These are phyloP conservation scores for Scalesia atractyloides DNA, from an alignment of 129 eudicot genomes.

Conservation along the genomic window DNA sequence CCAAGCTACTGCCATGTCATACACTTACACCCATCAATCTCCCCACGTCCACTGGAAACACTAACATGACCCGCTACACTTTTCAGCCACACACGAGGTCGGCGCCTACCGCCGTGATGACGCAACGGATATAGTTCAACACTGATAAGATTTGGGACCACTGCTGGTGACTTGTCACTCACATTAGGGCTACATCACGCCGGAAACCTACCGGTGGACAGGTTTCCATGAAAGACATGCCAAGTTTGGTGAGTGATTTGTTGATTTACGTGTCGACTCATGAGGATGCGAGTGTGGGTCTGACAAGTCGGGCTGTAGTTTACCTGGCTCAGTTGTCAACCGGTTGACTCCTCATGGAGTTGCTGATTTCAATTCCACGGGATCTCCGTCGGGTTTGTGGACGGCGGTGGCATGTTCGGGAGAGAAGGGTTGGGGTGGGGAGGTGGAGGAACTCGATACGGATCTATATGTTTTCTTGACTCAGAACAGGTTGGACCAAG, in stretches of 20 bases:
- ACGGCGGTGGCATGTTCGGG: too few species aligned
- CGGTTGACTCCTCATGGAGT: slow-evolving; percentile 54
- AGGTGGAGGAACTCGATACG: too few species aligned
- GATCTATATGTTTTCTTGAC: too few species aligned
- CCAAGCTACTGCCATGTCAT: too few species aligned
- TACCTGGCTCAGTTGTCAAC: slow-evolving; percentile 67
- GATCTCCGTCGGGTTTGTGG: too few species aligned
- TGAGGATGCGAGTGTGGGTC: slow-evolving; percentile 60
- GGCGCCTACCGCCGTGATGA: slow-evolving; percentile 23
- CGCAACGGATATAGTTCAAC: slow-evolving; percentile 44
- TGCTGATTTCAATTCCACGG: too few species aligned
- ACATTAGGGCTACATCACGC: slow-evolving; percentile 91
- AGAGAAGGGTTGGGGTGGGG: too few species aligned
- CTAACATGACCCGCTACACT: not conserved
- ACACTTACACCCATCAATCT: not conserved
- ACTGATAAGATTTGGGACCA: slow-evolving; percentile 65
- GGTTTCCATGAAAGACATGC: slow-evolving; percentile 77
- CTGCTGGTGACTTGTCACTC: slow-evolving; percentile 83
- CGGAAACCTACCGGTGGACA: slow-evolving; percentile 67
- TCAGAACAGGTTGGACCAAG: too few species aligned
- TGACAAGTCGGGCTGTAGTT: slow-evolving; percentile 87
- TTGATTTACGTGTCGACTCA: slow-evolving; percentile 80
- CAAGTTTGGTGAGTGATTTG: slow-evolving; percentile 66
- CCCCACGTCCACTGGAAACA: not conserved
- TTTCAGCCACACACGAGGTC: slow-evolving; percentile 5